Conservation (phyloP, 2,329 filamentous ascomycete species). For the Neospermospora avenae region DNA sequence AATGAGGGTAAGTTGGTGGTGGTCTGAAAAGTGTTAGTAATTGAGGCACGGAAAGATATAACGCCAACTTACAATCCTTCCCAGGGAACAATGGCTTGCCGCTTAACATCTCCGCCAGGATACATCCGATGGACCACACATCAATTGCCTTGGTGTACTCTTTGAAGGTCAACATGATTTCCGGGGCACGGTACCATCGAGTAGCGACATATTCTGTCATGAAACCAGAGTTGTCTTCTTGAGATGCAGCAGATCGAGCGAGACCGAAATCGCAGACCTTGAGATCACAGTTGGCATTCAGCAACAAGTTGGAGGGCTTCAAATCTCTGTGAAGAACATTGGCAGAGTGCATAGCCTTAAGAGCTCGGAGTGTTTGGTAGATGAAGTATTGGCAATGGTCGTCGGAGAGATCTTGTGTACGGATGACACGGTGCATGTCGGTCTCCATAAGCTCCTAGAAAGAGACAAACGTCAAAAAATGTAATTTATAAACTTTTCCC, state of each 20-base stretch:
- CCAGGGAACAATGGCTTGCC: constrained; percentile 97
- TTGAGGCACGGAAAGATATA: neutral
- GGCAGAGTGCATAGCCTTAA: constrained; percentile 99
- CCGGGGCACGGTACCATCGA: constrained; percentile 96
- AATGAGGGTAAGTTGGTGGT: constrained; percentile 96
- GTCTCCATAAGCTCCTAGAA: constrained; percentile 95
- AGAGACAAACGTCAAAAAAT: constrained; percentile 13
- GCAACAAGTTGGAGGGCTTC: constrained; percentile 93
- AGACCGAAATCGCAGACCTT: constrained; percentile 99
- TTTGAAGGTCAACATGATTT: constrained; percentile 99
- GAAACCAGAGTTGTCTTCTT: constrained; percentile 99
- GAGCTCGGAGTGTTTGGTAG: constrained; percentile 94
- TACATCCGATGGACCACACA: constrained; percentile 98
- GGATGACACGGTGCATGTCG: constrained; percentile 98
- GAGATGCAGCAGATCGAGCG: constrained; percentile 90
- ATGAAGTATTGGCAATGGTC: constrained; percentile 99
- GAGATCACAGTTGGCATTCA: constrained; percentile 98
- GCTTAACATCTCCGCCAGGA: constrained; percentile 97
- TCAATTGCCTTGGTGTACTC: constrained; percentile 99
- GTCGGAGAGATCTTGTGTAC: constrained; percentile 96
- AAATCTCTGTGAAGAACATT: constrained; percentile 97
- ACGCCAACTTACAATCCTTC: constrained; percentile 78
- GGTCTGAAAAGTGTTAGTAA: constrained; percentile 55
- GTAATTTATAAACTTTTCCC: neutral
- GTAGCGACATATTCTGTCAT: constrained; percentile 99